Evolutionary conservation across 352 stramenopile genomes (phyloP).

Genomic region (Phytophthora quininea): DNA sequence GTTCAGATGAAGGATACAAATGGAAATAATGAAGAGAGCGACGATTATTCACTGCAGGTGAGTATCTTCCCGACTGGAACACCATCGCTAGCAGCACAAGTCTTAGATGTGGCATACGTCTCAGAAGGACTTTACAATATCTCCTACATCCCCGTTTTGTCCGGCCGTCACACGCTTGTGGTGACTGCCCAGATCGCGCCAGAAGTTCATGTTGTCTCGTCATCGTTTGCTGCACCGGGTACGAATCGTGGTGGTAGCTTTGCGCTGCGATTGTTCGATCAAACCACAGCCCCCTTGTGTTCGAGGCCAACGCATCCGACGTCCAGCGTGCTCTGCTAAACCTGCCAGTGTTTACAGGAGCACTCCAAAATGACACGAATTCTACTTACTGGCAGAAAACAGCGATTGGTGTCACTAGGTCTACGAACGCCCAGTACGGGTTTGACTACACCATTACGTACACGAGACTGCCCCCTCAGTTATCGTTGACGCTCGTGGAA

Average conservation of each 20-base stretch:
- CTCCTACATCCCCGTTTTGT: conserved; percentile 83
- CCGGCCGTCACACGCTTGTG: conserved; percentile 85
- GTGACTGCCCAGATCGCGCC: conserved; percentile 77
- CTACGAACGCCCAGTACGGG: conserved; percentile 56
- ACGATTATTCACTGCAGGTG: conserved; percentile 40
- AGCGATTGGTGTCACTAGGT: conserved; percentile 57
- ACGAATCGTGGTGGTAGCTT: conserved; percentile 83
- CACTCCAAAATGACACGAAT: conserved; percentile 13
- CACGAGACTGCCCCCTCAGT: conserved; percentile 40
- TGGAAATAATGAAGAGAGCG: conserved; percentile 72
- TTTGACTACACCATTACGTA: conserved; percentile 84
- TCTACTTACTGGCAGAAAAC: conserved; percentile 11
- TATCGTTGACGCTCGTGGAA: conserved; percentile 44
- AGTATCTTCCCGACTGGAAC: conserved; percentile 55
- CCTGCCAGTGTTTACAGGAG: conserved; percentile 48
- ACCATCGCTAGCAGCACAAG: conserved; percentile 30
- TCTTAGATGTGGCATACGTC: conserved; percentile 60
- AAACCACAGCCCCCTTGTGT: conserved; percentile 77
- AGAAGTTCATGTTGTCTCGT: conserved; percentile 87
- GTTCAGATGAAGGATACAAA: conserved; percentile 87
- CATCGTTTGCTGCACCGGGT: conserved; percentile 63
- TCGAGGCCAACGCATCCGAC: conserved; percentile 75
- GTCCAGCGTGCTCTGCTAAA: conserved; percentile 73
- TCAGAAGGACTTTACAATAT: conserved; percentile 86
- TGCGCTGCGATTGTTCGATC: conserved; percentile 65